Percentiles rank a stretch among this genome's conserved stretches.
Conservation (phyloP, 345 rosid species). For the Pistacia vera region DNA sequence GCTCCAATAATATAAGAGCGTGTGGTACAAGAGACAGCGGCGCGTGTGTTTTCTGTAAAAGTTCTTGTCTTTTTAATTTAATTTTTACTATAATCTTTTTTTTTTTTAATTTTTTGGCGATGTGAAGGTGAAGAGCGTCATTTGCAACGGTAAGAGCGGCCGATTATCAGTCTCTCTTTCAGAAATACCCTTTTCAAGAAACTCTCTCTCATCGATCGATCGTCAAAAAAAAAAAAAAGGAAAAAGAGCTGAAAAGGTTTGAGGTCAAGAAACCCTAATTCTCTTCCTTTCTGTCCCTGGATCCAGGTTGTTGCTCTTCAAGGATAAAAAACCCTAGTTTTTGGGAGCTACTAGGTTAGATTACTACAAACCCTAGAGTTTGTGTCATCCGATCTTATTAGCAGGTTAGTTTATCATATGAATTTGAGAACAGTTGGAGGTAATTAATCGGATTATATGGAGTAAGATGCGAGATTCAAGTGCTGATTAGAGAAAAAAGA, state of each 20-base stretch:
- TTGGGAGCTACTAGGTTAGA: not conserved
- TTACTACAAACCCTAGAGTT: constrained; percentile 20
- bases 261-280: constrained; percentile 36
- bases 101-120: not conserved
- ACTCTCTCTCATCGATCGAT: constrained; percentile 33
- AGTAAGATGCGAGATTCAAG: constrained; percentile 11
- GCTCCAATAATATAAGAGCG: constrained; percentile 9
- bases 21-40: not conserved
- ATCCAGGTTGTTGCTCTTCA: not conserved
- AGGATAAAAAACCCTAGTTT: constrained; percentile 13
- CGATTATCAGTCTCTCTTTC: constrained; percentile 13
- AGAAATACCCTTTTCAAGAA: constrained; percentile 11
- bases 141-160: constrained; percentile 9
- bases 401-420: not conserved
- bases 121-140: constrained; percentile 14
- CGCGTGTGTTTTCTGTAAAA: not conserved
- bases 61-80: not conserved
- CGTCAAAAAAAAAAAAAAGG: constrained; percentile 11
- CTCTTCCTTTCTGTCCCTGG: not conserved
- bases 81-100: not conserved
- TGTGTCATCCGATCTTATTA: not conserved
- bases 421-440: constrained; percentile 13
- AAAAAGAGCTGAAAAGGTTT: constrained; percentile 5
- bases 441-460: constrained; percentile 20
- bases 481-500: not conserved